Conservation (phyloP, 2,329 filamentous ascomycete genomes). For the Zymoseptoria crescenta region DNA sequence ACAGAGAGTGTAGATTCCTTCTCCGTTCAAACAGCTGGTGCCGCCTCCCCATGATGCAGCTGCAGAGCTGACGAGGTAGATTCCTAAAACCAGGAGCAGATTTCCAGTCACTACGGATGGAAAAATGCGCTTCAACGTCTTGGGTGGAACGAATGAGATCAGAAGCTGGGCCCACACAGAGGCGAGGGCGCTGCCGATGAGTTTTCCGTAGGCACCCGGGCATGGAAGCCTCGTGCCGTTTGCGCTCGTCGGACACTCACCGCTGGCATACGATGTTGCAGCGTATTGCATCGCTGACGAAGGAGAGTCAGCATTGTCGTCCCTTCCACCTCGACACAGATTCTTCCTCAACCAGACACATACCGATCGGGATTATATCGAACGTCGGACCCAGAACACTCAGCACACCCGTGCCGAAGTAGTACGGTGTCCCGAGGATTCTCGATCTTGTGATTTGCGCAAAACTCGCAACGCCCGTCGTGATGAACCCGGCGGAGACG, state of each 20-base stretch:
- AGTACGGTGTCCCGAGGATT: slow-evolving; percentile 11
- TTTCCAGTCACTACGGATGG: slow-evolving; percentile 12
- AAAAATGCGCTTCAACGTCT: slow-evolving; percentile 13
- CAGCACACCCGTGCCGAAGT: slow-evolving; percentile 11
- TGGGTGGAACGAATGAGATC: slow-evolving; percentile 10
- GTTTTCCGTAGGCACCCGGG: slow-evolving; percentile 11
- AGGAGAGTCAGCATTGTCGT: neutral
- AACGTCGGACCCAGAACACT: slow-evolving; percentile 15
- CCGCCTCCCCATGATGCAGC: slow-evolving; percentile 15
- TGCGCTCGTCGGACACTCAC: slow-evolving; percentile 7
- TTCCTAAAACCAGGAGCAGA: slow-evolving; percentile 11
- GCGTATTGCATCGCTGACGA: slow-evolving; percentile 10
- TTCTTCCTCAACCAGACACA: neutral
- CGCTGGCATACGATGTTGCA: slow-evolving; percentile 6
- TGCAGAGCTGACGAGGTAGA: slow-evolving; percentile 15
- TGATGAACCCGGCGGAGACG: slow-evolving; percentile 16
- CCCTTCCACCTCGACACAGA: neutral
- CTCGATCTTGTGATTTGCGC: slow-evolving; percentile 12
- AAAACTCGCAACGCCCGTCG: slow-evolving; percentile 14
- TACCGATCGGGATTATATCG: slow-evolving; percentile 14
- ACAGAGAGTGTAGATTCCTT: slow-evolving; percentile 11
- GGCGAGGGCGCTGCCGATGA: slow-evolving; percentile 13
- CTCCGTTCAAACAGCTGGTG: slow-evolving; percentile 12
- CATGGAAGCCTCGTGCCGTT: slow-evolving; percentile 11
- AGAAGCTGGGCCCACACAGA: slow-evolving; percentile 16